These are phyloP conservation scores for Paracamarosporium sp. DNA, from an alignment of 2,329 filamentous ascomycete genomes.

Conservation along the genomic window DNA sequence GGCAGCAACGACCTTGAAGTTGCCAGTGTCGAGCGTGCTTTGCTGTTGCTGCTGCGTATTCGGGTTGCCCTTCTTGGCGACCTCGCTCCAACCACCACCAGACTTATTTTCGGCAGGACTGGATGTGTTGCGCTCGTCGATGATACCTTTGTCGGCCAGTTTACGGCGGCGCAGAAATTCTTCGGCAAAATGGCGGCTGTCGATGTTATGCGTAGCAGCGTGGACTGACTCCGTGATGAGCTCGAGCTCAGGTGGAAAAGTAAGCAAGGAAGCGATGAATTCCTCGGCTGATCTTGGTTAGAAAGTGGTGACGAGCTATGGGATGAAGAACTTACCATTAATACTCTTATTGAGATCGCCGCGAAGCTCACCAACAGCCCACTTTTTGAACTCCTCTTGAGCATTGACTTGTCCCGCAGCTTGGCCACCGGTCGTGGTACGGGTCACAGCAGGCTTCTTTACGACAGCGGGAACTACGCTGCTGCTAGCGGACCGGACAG, in stretches of 20 bases:
- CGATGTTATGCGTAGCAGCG: constrained; percentile 83
- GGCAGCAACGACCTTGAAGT: constrained; percentile 88
- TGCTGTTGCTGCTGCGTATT: constrained; percentile 51
- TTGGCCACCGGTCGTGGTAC: constrained; percentile 53
- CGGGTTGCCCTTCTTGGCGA: constrained; percentile 92
- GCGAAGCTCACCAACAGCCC: constrained; percentile 80
- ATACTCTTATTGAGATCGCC: constrained; percentile 74
- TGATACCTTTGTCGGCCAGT: constrained; percentile 88
- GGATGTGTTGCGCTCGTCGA: constrained; percentile 71
- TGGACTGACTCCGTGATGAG: constrained; percentile 93
- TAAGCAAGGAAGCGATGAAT: constrained; percentile 78
- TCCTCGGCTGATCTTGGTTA: constrained; percentile 68
- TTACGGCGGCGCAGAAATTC: constrained; percentile 94
- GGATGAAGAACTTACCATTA: constrained; percentile 61
- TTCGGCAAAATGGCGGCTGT: constrained; percentile 90
- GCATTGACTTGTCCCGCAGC: constrained; percentile 65
- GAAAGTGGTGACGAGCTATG: not conserved
- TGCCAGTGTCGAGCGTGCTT: constrained; percentile 57
- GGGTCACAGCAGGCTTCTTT: constrained; percentile 63
- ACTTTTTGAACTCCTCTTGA: constrained; percentile 92
- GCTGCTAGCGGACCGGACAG: constrained; percentile 56
- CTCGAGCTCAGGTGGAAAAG: constrained; percentile 76
- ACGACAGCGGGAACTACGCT: constrained; percentile 49
- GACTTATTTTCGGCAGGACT: constrained; percentile 53
- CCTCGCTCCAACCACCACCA: constrained; percentile 85